Base-by-base conservation (phyloP, 2,329 filamentous ascomycete species). In the Arthroderma uncinatum region DNA sequence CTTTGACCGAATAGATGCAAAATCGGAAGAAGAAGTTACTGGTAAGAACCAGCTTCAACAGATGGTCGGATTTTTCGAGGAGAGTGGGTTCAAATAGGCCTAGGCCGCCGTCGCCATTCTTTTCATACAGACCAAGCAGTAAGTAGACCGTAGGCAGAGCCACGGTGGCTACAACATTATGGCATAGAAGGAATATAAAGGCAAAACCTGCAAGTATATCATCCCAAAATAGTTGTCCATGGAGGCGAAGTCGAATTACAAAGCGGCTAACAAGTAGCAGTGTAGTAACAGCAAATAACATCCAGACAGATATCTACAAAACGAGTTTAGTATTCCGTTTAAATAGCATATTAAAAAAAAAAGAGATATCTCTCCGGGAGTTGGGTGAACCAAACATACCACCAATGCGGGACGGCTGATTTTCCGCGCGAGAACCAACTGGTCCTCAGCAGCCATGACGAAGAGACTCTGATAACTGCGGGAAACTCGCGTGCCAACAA, bases 191-290 rank as follows among this genome's bases (percentile, higher is more conserved):
- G 30, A 54, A 53, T 12, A 58, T 10, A 42, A 48, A 58, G 12
- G 40, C 56, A 9, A 60, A 14, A 12, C 28, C 48, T 14, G 56
- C 58, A 16, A 58, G 54, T 25, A 56, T 42, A 44, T 60, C 58
- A 33, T 60, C 58, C 56, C 53, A 58, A 50, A 60, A 60, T 5
- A 60, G 53, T 30, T 34, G 37, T 14, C 44, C 14, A 42, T 58
- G 58, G 10, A 60, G 44, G 42, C 58, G 55, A 19, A 58, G 28
- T 28, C 58, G 56, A 42, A 60, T 60, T 10, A 14, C 39, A 37
- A 33, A 50, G 16, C 58, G 58, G 37, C 19, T 48, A 9, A 50
- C n/a, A 12, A 60, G 36, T 10, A 60, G 56, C 40, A 60, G 37
- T 14, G 54, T 54, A 3, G 47, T 34, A 21, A 58, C 40, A 12